These are phyloP conservation scores for Hypholoma sublateritium DNA, from an alignment of 768 basidiomycete genomes.

Conservation along the genomic window DNA sequence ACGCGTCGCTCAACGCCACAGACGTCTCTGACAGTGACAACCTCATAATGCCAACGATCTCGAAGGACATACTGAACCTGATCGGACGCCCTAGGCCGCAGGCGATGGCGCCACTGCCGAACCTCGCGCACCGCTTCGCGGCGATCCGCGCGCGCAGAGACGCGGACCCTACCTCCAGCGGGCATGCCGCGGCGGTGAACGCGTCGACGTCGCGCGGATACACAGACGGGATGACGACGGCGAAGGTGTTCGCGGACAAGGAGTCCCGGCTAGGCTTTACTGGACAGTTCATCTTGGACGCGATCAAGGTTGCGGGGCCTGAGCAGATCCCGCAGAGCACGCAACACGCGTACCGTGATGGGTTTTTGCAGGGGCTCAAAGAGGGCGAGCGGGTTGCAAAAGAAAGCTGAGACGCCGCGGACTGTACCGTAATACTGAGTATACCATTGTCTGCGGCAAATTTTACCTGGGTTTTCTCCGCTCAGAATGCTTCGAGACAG, in stretches of 20 bases:
- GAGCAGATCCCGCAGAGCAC: constrained; percentile 33
- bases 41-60: constrained; percentile 11
- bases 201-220: constrained; percentile 42
- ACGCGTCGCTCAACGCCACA: background rate
- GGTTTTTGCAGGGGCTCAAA: constrained; percentile 48
- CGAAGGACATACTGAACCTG: constrained; percentile 10
- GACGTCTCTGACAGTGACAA: constrained; percentile 13
- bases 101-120: background rate
- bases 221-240: constrained; percentile 56
- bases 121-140: constrained; percentile 24
- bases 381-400: constrained; percentile 35
- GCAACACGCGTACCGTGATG: constrained; percentile 43
- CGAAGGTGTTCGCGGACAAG: constrained; percentile 51
- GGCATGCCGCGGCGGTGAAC: constrained; percentile 11
- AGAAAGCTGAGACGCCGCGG: background rate
- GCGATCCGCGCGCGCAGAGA: constrained; percentile 22
- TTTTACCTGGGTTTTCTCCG: background rate
- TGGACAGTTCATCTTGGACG: constrained; percentile 60
- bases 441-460: background rate
- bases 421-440: background rate
- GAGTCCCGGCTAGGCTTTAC: constrained; percentile 58
- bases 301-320: constrained; percentile 35
- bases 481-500: background rate
- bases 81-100: background rate
- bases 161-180: background rate